Evolutionary conservation across 2,329 filamentous ascomycete species (phyloP).

Genomic region (Juglanconis oblonga): DNA sequence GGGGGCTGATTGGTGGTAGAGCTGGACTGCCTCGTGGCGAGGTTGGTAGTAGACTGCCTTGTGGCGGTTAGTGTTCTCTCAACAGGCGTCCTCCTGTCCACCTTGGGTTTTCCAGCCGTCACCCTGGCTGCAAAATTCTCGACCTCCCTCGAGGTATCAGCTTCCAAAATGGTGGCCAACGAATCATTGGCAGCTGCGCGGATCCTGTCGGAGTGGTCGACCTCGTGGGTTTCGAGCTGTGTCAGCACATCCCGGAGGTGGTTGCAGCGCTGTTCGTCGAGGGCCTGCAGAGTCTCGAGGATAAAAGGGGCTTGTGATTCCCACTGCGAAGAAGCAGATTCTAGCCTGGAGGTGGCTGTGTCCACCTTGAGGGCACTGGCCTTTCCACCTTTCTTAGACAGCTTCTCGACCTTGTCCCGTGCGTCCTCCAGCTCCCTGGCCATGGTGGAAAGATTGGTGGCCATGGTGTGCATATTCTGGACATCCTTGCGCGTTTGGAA

Average conservation of each 20-base stretch:
- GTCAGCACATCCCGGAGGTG: slow-evolving; percentile 88
- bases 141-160: slow-evolving; percentile 85
- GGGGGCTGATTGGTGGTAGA: slow-evolving; percentile 26
- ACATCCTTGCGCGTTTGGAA: slow-evolving; percentile 76
- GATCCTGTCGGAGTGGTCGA: slow-evolving; percentile 77
- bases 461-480: slow-evolving; percentile 75
- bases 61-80: slow-evolving; percentile 20
- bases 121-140: slow-evolving; percentile 59
- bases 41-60: slow-evolving; percentile 38
- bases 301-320: slow-evolving; percentile 91
- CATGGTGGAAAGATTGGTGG: slow-evolving; percentile 74
- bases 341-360: slow-evolving; percentile 67
- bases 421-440: slow-evolving; percentile 83
- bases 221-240: slow-evolving; percentile 88
- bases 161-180: slow-evolving; percentile 77
- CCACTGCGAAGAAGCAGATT: slow-evolving; percentile 82
- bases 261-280: slow-evolving; percentile 87
- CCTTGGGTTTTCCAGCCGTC: slow-evolving; percentile 41
- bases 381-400: slow-evolving; percentile 74
- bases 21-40: slow-evolving; percentile 38
- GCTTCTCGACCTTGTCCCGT: slow-evolving; percentile 81
- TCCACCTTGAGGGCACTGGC: slow-evolving; percentile 76
- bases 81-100: slow-evolving; percentile 38
- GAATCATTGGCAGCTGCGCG: slow-evolving; percentile 74
- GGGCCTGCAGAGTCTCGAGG: slow-evolving; percentile 85